Evolutionary conservation across 2,329 filamentous ascomycete species (phyloP).

Genomic region (Talaromyces sp.): DNA sequence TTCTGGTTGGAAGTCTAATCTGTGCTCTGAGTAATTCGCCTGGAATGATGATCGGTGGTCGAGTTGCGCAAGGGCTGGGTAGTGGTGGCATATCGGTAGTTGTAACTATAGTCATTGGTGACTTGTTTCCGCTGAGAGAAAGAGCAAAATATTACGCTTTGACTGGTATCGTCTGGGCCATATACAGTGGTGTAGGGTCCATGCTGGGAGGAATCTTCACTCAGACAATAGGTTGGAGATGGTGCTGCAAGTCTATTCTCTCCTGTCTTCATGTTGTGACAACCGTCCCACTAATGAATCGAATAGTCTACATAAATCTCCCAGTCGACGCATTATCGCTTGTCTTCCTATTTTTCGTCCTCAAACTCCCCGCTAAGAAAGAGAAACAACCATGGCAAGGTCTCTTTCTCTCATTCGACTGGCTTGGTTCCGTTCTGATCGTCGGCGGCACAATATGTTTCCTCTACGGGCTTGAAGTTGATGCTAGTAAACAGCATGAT

Average conservation of each 20-base stretch:
- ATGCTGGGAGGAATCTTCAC: constrained; percentile 33
- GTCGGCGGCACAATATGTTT: constrained; percentile 76
- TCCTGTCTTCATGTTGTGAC: not conserved
- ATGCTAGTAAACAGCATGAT: constrained; percentile 61
- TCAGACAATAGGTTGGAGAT: constrained; percentile 45
- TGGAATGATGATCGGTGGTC: constrained; percentile 46
- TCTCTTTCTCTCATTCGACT: constrained; percentile 25
- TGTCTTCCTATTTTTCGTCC: not conserved
- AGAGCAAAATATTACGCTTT: constrained; percentile 47
- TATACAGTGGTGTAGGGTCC: constrained; percentile 49
- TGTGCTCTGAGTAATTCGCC: constrained; percentile 48
- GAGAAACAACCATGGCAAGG: constrained; percentile 9
- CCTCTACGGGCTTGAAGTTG: constrained; percentile 73
- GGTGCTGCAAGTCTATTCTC: constrained; percentile 39
- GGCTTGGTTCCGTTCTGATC: constrained; percentile 56
- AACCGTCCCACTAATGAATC: not conserved
- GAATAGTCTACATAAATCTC: constrained; percentile 11
- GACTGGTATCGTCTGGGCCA: constrained; percentile 46
- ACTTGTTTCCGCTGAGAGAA: constrained; percentile 47
- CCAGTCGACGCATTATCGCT: constrained; percentile 11
- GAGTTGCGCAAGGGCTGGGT: constrained; percentile 49
- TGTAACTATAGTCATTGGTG: constrained; percentile 49
- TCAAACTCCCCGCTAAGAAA: not conserved
- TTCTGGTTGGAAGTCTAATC: constrained; percentile 52
- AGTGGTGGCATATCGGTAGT: constrained; percentile 49